Percentiles rank a stretch among this genome's conserved stretches.
phyloP scores from a whole-genome alignment of 345 rosid species.

The Eutrema heterophyllum region DNA sequence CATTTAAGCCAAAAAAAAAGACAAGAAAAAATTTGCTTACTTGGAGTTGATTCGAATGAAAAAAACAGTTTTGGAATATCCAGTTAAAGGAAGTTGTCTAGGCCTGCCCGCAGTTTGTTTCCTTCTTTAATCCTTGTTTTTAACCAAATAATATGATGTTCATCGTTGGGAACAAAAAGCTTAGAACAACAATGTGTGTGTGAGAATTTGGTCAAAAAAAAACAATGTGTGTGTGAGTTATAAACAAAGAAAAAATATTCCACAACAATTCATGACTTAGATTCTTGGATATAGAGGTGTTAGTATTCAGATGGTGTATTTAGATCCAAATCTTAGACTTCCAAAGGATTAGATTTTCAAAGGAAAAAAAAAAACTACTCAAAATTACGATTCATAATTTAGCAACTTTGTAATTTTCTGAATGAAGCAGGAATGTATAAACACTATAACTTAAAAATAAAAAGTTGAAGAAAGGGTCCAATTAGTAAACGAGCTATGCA shows the following conservation, averaged over 20 bases:
- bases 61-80: background rate
- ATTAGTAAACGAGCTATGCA: background rate
- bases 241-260: too few relatives aligned
- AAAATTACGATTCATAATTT: background rate
- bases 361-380: background rate
- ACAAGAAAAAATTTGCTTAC: background rate
- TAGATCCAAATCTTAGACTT: background rate
- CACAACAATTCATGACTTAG: background rate
- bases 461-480: background rate
- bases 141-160: background rate
- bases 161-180: background rate
- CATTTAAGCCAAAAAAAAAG: background rate
- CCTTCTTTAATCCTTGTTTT: background rate
- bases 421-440: background rate
- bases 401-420: background rate
- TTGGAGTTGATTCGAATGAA: background rate
- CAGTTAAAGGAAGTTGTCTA: background rate
- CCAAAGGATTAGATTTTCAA: background rate
- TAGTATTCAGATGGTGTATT: background rate
- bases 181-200: too few relatives aligned
- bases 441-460: background rate
- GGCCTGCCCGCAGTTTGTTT: background rate
- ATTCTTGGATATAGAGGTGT: background rate
- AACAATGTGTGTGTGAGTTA: too few relatives aligned
- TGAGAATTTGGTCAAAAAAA: too few relatives aligned